Evolutionary conservation across 2,329 filamentous ascomycete species (phyloP), one percentile per base, ranked within the genome.

Genomic region (Venturia effusa): DNA sequence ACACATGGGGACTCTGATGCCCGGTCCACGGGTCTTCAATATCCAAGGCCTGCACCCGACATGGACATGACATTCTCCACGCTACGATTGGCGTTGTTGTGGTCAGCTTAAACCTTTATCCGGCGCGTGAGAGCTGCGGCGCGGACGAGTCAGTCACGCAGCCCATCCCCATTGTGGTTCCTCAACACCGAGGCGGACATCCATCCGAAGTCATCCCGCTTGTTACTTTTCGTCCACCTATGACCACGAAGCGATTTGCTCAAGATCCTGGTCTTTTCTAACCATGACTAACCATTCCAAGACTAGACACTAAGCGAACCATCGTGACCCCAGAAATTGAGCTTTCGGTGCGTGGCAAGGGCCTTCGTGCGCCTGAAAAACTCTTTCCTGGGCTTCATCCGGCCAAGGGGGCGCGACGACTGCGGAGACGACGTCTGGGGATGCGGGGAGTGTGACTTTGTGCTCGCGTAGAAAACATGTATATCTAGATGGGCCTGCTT

Each of bases 311-410:
- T 15, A 19, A 32, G 48, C 48, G 24, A 54, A 17, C 48, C 48
- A 32, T 54, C 30, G 51, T 34, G 27, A 34, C 51, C 51, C 48
- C 51, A 34, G 30, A 7, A 32, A 0, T 34, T 34, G 51, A 34
- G 51, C 30, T 57, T n/a, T 17, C 7, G 30, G 7, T 54, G 48
- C 27, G 51, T 34, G 51, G 30, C 51, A 34, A 34, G 51, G 51
- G 27, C 51, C 51, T n/a, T 8, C 11, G 19, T n/a, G 51, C 30
- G 51, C n/a, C 51, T 57, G 51, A 22, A 57, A 57, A 57, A 57
- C 51, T 57, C 51, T 57, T 34, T 57, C 30, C 51, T 57, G 27
- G 51, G 15, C 51, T 57, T 57, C 51, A 34, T 57, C 51, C 51
- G 51, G 51, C 1, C 27, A 11, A 32, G 11, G 51, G 15, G 19